Percentiles rank a stretch among this genome's conserved stretches.
Conservation (phyloP, 345 rosid genomes). For the Nasturtium officinale region DNA sequence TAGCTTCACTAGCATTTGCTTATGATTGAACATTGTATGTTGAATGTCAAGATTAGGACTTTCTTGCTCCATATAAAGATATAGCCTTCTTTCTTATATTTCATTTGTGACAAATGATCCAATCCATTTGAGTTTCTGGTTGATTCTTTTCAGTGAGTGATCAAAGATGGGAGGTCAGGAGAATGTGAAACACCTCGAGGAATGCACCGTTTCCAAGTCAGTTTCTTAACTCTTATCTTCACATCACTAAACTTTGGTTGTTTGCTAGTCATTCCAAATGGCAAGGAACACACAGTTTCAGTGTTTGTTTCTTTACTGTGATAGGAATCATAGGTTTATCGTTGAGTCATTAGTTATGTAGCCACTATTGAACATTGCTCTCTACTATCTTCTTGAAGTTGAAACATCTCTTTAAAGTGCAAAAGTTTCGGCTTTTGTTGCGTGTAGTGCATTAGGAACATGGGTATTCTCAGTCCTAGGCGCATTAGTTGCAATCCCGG, state of each 20-base stretch:
- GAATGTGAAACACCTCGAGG: slow-evolving; percentile 67
- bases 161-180: slow-evolving; percentile 56
- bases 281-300: neutral
- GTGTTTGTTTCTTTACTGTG: neutral
- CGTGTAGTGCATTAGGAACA: slow-evolving; percentile 81
- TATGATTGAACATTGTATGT: neutral
- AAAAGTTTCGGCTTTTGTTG: neutral
- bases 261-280: slow-evolving; percentile 1
- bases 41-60: neutral
- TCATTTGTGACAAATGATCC: neutral
- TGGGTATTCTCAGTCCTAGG: slow-evolving; percentile 92
- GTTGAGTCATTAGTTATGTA: neutral
- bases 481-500: slow-evolving; percentile 87
- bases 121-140: no score
- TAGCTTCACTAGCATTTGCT: neutral
- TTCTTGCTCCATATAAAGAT: neutral
- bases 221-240: slow-evolving; percentile 36
- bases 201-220: slow-evolving; percentile 76
- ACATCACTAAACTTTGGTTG: neutral
- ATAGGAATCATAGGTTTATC: slow-evolving; percentile 2
- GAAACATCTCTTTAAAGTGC: neutral
- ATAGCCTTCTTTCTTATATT: neutral
- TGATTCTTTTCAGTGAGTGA: slow-evolving; percentile 20
- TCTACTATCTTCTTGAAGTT: slow-evolving; percentile 11
- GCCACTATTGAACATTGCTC: neutral